Evolutionary conservation across 106 monocot genomes (phyloP), one percentile per base, ranked within the genome.

Genomic region (Cymbidium sinense): DNA sequence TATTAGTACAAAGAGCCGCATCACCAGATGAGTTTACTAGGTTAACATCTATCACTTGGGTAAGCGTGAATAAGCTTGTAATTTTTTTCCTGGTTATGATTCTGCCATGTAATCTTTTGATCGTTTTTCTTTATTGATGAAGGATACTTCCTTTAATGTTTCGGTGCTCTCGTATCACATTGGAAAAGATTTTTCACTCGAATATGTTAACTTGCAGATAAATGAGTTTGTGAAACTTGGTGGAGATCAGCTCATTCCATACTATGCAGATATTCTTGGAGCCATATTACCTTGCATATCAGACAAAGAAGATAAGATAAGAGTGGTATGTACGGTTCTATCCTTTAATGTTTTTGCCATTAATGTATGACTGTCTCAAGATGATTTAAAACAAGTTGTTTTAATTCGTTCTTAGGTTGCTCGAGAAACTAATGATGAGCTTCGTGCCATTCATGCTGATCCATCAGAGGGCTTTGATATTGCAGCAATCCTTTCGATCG

Each of bases 181-280:
- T 34, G 34, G 43, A 34, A 71, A 21, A 43, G 21, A 31, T 61
- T 72, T 78, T 43, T 44, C 28, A 20, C 25, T 31, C 7, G 15
- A 37, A 36, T 50, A 20, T 18, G 43, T 23, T 75, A n/a, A 75
- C 50, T 30, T 96, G 78, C 80, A 96, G 96, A 93, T 96, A 76
- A 88, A 96, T 87, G 96, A 96, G 78, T 96, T 96, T 85, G 91
- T 96, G 23, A 96, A 91, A 88, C 89, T 93, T 80, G 96, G 91
- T 69, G 93, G 93, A 43, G 90, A 89, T 33, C 93, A 89, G 81
- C 96, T 96, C 84, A 87, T 96, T 78, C 91, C 96, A 76, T 84
- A 93, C 77, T 93, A 96, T 87, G 91, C 93, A 51, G 88, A 89
- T 89, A 91, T 96, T 76, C 85, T 96, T 74, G 96, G 96, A 76